These are phyloP conservation scores for Elaeis oleifera DNA, from an alignment of 202 grass and related monocot genomes.

Conservation along the genomic window DNA sequence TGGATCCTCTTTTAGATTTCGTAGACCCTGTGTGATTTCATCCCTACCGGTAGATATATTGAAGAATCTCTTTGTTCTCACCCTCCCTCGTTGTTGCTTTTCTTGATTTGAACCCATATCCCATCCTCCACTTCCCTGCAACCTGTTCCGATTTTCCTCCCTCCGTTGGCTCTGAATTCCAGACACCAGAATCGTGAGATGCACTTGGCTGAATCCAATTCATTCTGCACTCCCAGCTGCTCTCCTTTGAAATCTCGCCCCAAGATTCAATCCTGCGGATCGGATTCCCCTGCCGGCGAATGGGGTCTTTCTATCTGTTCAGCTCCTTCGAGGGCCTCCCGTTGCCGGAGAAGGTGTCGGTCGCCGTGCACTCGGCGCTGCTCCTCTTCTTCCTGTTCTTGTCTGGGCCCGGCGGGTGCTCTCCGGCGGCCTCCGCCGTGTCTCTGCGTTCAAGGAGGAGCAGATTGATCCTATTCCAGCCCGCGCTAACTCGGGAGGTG, in stretches of 20 bases:
- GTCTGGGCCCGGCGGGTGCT: constrained; percentile 40
- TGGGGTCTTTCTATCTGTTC: constrained; percentile 10
- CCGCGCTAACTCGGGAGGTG: background rate
- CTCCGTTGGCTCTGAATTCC: background rate
- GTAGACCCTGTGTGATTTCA: too few species aligned
- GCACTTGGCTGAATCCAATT: constrained; percentile 32
- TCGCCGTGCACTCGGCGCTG: constrained; percentile 30
- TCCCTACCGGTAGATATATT: too few species aligned
- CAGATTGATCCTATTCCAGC: background rate
- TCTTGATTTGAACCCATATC: background rate
- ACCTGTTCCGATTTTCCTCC: background rate
- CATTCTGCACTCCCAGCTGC: constrained; percentile 1
- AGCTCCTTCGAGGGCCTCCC: constrained; percentile 16
- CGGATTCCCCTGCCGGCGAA: background rate
- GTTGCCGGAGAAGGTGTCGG: constrained; percentile 4
- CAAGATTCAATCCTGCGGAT: background rate
- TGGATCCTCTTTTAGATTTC: too few species aligned
- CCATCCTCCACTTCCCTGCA: background rate
- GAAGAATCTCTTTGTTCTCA: too few species aligned
- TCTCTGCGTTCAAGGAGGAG: constrained; percentile 15
- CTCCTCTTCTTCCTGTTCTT: constrained; percentile 24
- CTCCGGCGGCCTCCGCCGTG: constrained; percentile 31
- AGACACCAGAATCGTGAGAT: constrained; percentile 36
- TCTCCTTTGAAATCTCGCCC: constrained; percentile 10
- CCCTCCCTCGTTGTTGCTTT: too few species aligned